Evolutionary conservation across 768 basidiomycete species (phyloP), one percentile per base, ranked within the genome.

Genomic region (Rhizopogon vinicolor): DNA sequence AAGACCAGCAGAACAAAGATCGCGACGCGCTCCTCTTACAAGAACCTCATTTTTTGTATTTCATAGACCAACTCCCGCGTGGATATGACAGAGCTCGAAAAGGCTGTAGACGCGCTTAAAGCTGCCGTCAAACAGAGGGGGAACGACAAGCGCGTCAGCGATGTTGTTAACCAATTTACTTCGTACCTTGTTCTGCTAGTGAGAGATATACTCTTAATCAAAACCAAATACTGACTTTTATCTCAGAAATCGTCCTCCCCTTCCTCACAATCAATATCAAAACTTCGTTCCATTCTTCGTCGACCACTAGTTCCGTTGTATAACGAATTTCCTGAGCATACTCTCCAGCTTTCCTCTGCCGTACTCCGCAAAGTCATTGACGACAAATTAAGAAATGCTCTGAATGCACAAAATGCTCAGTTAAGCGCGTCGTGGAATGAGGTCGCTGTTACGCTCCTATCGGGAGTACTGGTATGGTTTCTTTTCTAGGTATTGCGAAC

Each of bases 401-500:
- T 65, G 33, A 58, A 61, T 43, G 13, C 44, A 10, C 52, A 52
- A 33, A 60, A 71, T 44, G 57, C 62, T 25, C 59, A 51, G 8
- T 55, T 66, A 51, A 60, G 63, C 42, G 56, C 48, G 5, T 55
- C 63, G 3, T 85, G 84, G 83, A 80, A 83, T 64, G 58, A 54
- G 12, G 67, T 77, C 10, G 74, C 78, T 35, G 61, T 74, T 29
- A 71, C 76, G 9, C 56, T 84, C n/a, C 61, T 86, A 19, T 80
- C 84, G 4, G 83, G 84, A 3, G 57, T 83, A 35, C 62, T 82
- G 56, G 81, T 82, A 60, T 60, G 74, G 59, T 28, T 16, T 41
- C 37, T 13, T 12, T 49, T 31, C 19, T 45, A 25, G 31, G 18
- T n/a, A 25, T 48, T 3, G 16, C 16, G 16, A 7, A 19, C 9